A percentile compares a stretch with the other conserved stretches of the same genome.
Conservation (phyloP, 2,329 filamentous ascomycete genomes). For the Ophiostoma ips region DNA sequence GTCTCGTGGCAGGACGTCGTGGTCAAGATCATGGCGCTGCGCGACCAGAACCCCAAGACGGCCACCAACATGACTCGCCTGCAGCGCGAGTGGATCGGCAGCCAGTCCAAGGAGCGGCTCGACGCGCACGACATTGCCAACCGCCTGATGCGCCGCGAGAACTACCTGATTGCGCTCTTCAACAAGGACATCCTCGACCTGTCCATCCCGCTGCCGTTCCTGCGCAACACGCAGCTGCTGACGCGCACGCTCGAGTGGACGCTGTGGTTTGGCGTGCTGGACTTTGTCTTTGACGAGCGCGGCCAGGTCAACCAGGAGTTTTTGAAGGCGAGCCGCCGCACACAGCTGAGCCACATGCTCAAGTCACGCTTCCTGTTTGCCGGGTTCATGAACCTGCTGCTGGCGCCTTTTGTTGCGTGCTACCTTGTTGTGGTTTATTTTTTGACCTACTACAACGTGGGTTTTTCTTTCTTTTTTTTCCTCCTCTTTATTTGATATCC, state of each 20-base stretch:
- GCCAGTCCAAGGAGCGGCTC: conserved; percentile 82
- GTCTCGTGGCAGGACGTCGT: conserved; percentile 91
- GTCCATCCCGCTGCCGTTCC: conserved; percentile 70
- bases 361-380: conserved; percentile 67
- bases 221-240: conserved; percentile 67
- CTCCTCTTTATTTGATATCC: too few species aligned
- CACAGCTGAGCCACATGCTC: conserved; percentile 63
- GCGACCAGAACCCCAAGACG: conserved; percentile 78
- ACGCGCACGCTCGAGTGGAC: conserved; percentile 89
- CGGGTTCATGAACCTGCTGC: conserved; percentile 72
- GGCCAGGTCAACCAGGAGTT: conserved; percentile 81
- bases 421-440: conserved; percentile 84
- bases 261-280: conserved; percentile 75
- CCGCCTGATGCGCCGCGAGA: conserved; percentile 87
- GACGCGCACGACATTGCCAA: conserved; percentile 97
- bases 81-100: conserved; percentile 50
- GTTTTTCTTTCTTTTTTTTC: conserved; percentile 17
- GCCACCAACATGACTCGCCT: conserved; percentile 38
- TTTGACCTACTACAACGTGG: conserved; percentile 83
- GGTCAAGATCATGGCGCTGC: conserved; percentile 65
- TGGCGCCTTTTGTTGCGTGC: conserved; percentile 74
- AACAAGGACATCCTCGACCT: conserved; percentile 93
- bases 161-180: conserved; percentile 91
- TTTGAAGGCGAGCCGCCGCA: conserved; percentile 68
- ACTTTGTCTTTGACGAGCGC: conserved; percentile 83